Percentiles rank a stretch among this genome's conserved stretches.
phyloP scores from a whole-genome alignment of 106 monocot species.

The Hemerocallis citrina region DNA sequence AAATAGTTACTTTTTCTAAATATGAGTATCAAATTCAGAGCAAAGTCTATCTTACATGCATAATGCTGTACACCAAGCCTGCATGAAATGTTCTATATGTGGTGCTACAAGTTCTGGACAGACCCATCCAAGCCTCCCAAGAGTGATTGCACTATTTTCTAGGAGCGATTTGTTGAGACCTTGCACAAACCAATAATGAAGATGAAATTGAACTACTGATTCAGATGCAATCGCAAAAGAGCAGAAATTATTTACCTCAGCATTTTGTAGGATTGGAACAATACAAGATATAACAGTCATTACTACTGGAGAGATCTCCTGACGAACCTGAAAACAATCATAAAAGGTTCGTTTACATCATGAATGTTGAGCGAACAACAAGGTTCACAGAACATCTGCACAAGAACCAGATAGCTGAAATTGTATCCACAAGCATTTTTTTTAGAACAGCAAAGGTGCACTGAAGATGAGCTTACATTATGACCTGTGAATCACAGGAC shows the following conservation, averaged over 20 bases:
- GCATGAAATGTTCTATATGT: slow-evolving; percentile 94
- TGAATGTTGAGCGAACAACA: neutral
- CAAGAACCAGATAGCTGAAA: no score
- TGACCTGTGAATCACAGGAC: no score
- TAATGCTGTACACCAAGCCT: slow-evolving; percentile 77
- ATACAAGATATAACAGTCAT: slow-evolving; percentile 58
- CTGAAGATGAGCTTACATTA: no score
- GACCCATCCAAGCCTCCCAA: slow-evolving; percentile 94
- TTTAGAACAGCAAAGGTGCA: no score
- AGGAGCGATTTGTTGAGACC: slow-evolving; percentile 82
- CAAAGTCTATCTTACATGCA: slow-evolving; percentile 92
- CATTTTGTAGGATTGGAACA: slow-evolving; percentile 71
- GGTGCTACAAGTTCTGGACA: slow-evolving; percentile 93
- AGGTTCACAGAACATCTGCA: no score
- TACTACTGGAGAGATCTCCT: slow-evolving; percentile 76
- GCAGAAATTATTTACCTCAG: slow-evolving; percentile 40
- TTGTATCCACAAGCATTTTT: no score
- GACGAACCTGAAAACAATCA: slow-evolving; percentile 46
- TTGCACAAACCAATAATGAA: slow-evolving; percentile 19
- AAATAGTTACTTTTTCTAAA: no score
- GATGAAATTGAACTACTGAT: neutral
- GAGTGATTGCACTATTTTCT: slow-evolving; percentile 96
- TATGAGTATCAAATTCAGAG: no score
- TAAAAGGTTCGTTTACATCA: neutral
- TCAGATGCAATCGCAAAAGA: neutral